Conservation (phyloP, 306 rosid species). For the Cucumis cinereus region DNA sequence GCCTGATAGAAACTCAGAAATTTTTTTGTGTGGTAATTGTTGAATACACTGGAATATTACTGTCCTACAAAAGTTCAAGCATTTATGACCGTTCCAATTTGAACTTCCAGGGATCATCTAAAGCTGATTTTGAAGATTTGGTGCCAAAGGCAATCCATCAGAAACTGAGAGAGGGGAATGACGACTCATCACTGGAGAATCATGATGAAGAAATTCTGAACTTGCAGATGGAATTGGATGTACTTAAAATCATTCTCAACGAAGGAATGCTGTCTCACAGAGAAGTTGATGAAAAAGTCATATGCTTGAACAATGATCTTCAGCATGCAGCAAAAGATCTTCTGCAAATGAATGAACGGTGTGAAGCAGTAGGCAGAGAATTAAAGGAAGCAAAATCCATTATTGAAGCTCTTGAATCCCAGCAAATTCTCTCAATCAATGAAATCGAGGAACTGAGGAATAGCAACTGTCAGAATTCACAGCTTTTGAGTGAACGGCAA, state of each 20-base stretch:
- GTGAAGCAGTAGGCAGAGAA: constrained; percentile 35
- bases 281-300: constrained; percentile 40
- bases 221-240: constrained; percentile 70
- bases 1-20: background rate
- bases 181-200: constrained; percentile 22
- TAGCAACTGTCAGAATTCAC: constrained; percentile 26
- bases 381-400: constrained; percentile 51
- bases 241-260: constrained; percentile 61
- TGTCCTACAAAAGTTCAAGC: background rate
- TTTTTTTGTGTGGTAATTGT: background rate
- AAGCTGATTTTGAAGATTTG: constrained; percentile 18
- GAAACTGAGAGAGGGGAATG: constrained; percentile 15
- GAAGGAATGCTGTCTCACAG: constrained; percentile 51
- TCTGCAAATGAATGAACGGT: constrained; percentile 26
- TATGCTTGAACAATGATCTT: constrained; percentile 40
- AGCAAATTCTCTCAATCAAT: constrained; percentile 57
- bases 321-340: constrained; percentile 29
- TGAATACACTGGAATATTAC: background rate
- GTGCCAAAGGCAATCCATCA: constrained; percentile 16
- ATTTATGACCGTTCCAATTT: background rate
- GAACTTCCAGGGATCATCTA: constrained; percentile 25
- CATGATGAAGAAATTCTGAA: constrained; percentile 60
- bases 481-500: constrained; percentile 48
- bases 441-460: constrained; percentile 65
- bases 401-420: constrained; percentile 70